Evolutionary conservation across 225 moss, liverwort and hornwort species (phyloP), one percentile per base, ranked within the genome.

Genomic region (Antitrichia curtipendula): DNA sequence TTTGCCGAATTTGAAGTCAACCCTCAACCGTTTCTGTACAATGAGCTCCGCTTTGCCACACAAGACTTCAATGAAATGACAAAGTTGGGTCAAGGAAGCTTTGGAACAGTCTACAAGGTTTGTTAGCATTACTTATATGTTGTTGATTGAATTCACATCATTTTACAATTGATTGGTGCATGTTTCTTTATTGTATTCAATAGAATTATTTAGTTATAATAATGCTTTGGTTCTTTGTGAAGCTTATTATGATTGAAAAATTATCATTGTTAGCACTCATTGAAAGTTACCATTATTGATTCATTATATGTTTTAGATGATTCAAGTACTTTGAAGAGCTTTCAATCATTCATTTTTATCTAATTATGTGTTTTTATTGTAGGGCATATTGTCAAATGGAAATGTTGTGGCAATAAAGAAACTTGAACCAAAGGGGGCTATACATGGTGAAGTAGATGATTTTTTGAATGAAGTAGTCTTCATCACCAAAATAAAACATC

Each of bases 391-490:
- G 34, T 29, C 57, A 4, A 87, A 57, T 65, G 84, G 84, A 90
- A 66, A 40, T 65, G 12, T 49, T 79, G 80, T 87, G 58, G 90
- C 87, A 0, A 72, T 90, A 9, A 87, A 90, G 63, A 90, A 71
- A 87, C 63, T 90, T 19, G 38, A 79, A 38, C 57, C 71, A 4
- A 71, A 17, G 6, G 7, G 22, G 11, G 24, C 10, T 78, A 31
- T 8, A 38, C 56, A 38, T 5, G 71, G 83, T 53, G 90, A 81
- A 68, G 62, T 91, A 28, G 87, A 88, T 38, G 89, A 93, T 23
- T 94, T 94, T 72, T 59, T 92, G 59, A 92, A 94, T 61, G 92
- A 94, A 54, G 92, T 88, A 5, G 92, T 91, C 22, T 84, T 91
- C 31, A 91, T 92, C 25, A 91, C 89, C 31, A 89, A 91, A 52